phyloP scores from a whole-genome alignment of 495 filamentous ascomycete species.

The Lasiosphaeriaceae sp. region DNA sequence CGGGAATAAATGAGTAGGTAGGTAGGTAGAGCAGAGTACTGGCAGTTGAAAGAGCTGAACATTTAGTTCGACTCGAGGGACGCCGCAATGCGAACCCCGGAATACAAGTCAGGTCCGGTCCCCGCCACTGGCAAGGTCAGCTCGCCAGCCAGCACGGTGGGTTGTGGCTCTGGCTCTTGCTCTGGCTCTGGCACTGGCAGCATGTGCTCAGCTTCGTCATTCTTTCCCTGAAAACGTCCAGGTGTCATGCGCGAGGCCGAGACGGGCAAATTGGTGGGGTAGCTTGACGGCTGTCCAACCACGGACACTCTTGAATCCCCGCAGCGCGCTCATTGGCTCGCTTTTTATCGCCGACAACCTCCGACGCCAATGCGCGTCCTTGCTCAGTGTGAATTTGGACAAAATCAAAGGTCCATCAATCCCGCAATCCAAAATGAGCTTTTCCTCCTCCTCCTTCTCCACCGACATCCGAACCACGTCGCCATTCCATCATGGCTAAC shows the following conservation, averaged over 20 bases:
- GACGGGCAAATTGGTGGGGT: constrained; percentile 6
- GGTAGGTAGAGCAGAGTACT: no score
- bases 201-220: constrained; percentile 10
- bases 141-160: not conserved
- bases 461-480: constrained; percentile 4
- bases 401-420: constrained; percentile 17
- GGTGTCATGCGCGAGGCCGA: constrained; percentile 13
- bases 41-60: no score
- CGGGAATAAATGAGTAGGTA: no score
- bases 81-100: not conserved
- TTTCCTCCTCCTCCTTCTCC: constrained; percentile 3
- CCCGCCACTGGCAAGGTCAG: not conserved
- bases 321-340: constrained; percentile 3
- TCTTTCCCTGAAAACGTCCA: not conserved
- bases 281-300: not conserved
- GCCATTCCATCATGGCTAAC: constrained; percentile 58
- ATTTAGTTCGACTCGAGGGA: no score
- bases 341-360: constrained; percentile 11
- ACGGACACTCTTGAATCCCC: not conserved
- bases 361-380: constrained; percentile 4
- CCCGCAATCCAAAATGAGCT: constrained; percentile 8
- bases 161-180: no score
- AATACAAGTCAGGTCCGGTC: not conserved
- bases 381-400: not conserved
- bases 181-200: no score